Evolutionary conservation across 73 alveolate genomes (phyloP).

Genomic region (Tetrahymena borealis): DNA sequence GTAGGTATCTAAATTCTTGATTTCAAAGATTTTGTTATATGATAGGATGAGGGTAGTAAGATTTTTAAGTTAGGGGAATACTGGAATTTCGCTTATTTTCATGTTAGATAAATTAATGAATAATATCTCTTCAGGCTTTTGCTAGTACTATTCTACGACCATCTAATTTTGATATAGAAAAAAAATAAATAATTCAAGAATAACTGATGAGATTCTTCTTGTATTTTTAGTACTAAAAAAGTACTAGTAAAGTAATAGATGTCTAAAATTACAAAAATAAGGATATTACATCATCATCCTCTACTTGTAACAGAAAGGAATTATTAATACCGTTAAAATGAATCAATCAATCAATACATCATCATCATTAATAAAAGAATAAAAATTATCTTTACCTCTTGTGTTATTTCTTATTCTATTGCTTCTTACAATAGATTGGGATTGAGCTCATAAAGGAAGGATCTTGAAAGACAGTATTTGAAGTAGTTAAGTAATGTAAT

Average conservation of each 20-base stretch:
- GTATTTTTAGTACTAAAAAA: too few species aligned
- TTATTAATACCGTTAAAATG: too few species aligned
- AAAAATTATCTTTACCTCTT: conserved; percentile 4
- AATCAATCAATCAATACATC: too few species aligned
- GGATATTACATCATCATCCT: too few species aligned
- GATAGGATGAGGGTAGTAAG: conserved; percentile 68
- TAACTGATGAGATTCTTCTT: too few species aligned
- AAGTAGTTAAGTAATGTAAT: conserved; percentile 46
- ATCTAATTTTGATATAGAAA: neutral
- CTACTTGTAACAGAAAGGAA: too few species aligned
- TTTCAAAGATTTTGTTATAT: conserved; percentile 71
- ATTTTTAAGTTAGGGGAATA: neutral
- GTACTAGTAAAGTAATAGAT: too few species aligned
- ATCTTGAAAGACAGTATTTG: conserved; percentile 43
- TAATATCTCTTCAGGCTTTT: neutral
- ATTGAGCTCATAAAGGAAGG: conserved; percentile 34
- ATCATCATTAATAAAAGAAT: neutral
- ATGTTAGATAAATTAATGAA: neutral
- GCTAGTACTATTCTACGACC: neutral
- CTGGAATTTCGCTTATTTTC: neutral
- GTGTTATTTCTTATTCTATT: conserved; percentile 10
- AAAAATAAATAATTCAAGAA: neutral
- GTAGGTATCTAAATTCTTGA: conserved; percentile 66
- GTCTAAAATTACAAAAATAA: too few species aligned
- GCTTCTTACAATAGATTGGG: conserved; percentile 27